Evolutionary conservation across 148 eudicot genomes (phyloP), one percentile per base, ranked within the genome.

Genomic region (Rhododendron williamsianum): DNA sequence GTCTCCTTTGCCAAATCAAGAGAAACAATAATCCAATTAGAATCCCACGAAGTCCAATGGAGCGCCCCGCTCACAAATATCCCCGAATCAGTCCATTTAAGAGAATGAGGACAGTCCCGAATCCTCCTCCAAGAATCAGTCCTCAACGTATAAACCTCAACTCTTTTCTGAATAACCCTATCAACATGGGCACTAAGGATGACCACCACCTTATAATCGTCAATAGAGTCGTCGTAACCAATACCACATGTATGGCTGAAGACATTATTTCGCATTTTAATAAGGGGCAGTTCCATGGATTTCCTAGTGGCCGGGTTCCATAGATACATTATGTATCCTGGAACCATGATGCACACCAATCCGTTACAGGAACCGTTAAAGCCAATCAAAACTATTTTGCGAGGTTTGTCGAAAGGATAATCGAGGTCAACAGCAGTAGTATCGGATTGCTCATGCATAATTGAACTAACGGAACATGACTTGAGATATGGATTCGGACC

Each of bases 281-380:
- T 2, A 10, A 81, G 2, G 0, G 56, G 56, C 56, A 52, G 18
- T 48, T 11, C 2, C 12, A 0, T 48, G 51, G 51, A 48, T 48
- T 60, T 85, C 48, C 88, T 84, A 0, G 89, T 90, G 63, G 87
- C 76, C 0, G 93, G 93, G 83, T 93, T 93, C 89, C 90, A 91
- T 3, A 93, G 12, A 78, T 85, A 83, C 7, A 41, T 41, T 41
- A 41, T 41, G 0, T 41, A 41, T 41, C 43, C 43, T 41, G 43
- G 43, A 41, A 88, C 84, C 4, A 87, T 85, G 10, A 91, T 41
- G 82, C 92, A 93, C 11, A 93, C 83, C 72, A 91, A 82, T 4
- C 95, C 95, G 80, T 93, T 89, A 58, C 90, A 87, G 67, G 91
- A 91, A 80, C 93, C 93, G 9, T 10, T 48, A 48, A 48, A 48